phyloP scores from a whole-genome alignment of 2,329 filamentous ascomycete genomes.

The Trichophyton verrucosum region DNA sequence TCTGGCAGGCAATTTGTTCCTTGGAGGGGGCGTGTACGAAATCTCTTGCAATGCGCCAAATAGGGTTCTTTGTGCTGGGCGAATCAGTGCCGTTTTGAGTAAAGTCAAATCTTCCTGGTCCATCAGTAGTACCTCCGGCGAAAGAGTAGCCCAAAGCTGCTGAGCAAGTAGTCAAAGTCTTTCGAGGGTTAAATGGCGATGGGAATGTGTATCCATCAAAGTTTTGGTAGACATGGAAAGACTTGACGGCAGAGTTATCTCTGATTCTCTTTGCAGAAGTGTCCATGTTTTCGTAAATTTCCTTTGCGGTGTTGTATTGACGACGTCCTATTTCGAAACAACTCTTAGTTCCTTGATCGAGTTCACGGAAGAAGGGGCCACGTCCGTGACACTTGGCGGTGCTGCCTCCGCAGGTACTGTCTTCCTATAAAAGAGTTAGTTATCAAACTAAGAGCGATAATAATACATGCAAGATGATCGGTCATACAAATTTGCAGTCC shows the following conservation, averaged over 20 bases:
- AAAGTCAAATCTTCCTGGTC: slow-evolving; percentile 85
- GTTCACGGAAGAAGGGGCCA: slow-evolving; percentile 33
- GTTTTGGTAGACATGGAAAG: slow-evolving; percentile 76
- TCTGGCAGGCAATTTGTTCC: slow-evolving; percentile 63
- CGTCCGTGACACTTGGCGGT: slow-evolving; percentile 35
- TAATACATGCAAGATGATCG: background rate
- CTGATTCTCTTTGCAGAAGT: slow-evolving; percentile 32
- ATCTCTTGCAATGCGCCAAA: slow-evolving; percentile 67
- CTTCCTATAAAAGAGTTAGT: slow-evolving; percentile 38
- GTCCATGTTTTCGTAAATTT: slow-evolving; percentile 46
- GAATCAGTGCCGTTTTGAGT: slow-evolving; percentile 68
- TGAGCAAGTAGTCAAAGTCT: slow-evolving; percentile 55
- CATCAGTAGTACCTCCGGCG: slow-evolving; percentile 82
- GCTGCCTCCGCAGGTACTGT: slow-evolving; percentile 59
- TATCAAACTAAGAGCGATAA: background rate
- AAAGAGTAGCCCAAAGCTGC: slow-evolving; percentile 87
- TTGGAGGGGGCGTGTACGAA: slow-evolving; percentile 58
- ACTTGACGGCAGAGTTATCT: slow-evolving; percentile 55
- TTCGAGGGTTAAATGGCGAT: slow-evolving; percentile 54
- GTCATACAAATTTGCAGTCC: slow-evolving; percentile 26
- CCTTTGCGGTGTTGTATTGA: slow-evolving; percentile 34
- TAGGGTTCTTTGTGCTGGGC: slow-evolving; percentile 56
- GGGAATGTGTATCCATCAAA: slow-evolving; percentile 63
- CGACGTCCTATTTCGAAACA: slow-evolving; percentile 39
- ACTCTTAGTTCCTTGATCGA: slow-evolving; percentile 37